phyloP scores from a whole-genome alignment of 164 flowering plant species.

The Houttuynia cordata region DNA sequence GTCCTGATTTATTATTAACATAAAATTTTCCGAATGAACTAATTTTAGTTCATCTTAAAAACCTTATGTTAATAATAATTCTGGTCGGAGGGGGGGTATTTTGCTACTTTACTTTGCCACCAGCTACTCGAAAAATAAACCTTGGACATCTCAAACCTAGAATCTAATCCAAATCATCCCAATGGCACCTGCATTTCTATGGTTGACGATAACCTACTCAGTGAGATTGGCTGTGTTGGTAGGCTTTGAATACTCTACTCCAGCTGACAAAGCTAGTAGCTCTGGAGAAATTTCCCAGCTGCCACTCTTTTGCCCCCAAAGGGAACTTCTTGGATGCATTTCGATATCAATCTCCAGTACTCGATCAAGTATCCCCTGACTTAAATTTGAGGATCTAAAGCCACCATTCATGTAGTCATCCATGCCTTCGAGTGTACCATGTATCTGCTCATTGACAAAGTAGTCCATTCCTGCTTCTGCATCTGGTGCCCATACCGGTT shows the following conservation, averaged over 20 bases:
- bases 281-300: constrained; percentile 95
- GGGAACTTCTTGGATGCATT: constrained; percentile 59
- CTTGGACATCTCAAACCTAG: no score
- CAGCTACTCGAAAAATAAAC: no score
- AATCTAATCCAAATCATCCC: no score
- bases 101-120: no score
- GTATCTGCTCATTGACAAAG: constrained; percentile 35
- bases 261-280: constrained; percentile 67
- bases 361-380: constrained; percentile 10
- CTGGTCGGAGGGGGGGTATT: no score
- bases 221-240: constrained; percentile 5
- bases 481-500: constrained; percentile 56
- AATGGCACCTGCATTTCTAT: no score
- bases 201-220: no score
- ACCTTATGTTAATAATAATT: no score
- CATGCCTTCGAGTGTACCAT: constrained; percentile 35
- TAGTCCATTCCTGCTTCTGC: constrained; percentile 28
- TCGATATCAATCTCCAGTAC: constrained; percentile 42
- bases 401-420: constrained; percentile 29
- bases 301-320: constrained; percentile 89
- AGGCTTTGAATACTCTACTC: constrained; percentile 46
- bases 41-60: no score
- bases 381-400: constrained; percentile 35
- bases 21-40: no score
- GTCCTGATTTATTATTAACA: no score